Conservation (phyloP, 2,329 filamentous ascomycete species). For the Claviceps lovelessii region DNA sequence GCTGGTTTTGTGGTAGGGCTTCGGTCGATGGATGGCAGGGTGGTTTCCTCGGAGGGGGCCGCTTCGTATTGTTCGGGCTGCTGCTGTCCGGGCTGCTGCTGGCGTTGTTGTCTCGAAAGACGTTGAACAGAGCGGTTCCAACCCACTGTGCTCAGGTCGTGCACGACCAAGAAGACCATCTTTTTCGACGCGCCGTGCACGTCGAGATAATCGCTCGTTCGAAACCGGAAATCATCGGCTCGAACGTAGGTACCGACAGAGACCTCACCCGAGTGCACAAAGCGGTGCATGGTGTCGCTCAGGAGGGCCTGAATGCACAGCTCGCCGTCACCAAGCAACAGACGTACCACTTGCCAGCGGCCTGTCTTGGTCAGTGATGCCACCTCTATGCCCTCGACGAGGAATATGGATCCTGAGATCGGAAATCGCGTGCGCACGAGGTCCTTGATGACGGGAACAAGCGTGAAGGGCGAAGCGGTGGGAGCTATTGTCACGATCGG, state of each 20-base stretch:
- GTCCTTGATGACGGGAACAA: conserved; percentile 30
- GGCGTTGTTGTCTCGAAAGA: conserved; percentile 5
- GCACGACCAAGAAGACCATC: conserved; percentile 32
- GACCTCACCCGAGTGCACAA: conserved; percentile 32
- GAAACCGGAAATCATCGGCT: conserved; percentile 27
- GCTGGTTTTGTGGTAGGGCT: background rate
- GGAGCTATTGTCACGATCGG: conserved; percentile 14
- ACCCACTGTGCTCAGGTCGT: conserved; percentile 31
- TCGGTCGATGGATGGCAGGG: background rate
- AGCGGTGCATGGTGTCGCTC: conserved; percentile 29
- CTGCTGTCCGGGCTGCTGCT: background rate
- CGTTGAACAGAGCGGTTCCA: conserved; percentile 29
- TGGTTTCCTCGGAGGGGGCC: background rate
- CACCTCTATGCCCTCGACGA: conserved; percentile 32
- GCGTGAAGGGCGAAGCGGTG: conserved; percentile 13
- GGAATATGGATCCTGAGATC: conserved; percentile 32
- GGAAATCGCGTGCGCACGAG: conserved; percentile 35
- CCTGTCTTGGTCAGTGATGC: conserved; percentile 20
- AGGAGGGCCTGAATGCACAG: conserved; percentile 41
- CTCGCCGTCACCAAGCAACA: conserved; percentile 38
- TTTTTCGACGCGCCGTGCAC: conserved; percentile 3
- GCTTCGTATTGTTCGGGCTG: background rate
- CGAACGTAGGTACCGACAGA: conserved; percentile 34
- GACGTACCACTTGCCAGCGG: conserved; percentile 29
- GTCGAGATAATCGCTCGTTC: conserved; percentile 10